These are phyloP conservation scores for Porphyrellus sp. DNA, from an alignment of 1,284 basidiomycete genomes.

Conservation along the genomic window DNA sequence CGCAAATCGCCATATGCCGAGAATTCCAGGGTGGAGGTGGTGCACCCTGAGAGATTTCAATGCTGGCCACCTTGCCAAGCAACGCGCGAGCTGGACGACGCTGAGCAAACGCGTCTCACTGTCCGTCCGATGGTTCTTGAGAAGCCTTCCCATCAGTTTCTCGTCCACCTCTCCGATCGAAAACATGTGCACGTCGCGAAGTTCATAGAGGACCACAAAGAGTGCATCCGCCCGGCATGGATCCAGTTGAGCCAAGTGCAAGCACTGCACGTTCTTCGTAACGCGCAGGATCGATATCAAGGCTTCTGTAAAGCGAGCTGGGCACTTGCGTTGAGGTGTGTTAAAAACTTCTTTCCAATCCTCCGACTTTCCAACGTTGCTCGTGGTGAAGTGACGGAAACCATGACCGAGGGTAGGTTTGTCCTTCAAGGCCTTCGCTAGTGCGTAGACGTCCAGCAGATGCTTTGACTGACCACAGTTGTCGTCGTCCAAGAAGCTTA, in stretches of 20 bases:
- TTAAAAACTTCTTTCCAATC: background rate
- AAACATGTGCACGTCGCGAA: conserved; percentile 11
- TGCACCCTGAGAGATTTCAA: conserved; percentile 12
- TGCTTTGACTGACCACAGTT: background rate
- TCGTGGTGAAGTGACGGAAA: conserved; percentile 20
- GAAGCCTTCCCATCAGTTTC: background rate
- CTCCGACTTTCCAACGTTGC: conserved; percentile 14
- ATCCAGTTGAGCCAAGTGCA: conserved; percentile 21
- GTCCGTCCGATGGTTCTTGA: background rate
- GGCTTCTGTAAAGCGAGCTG: conserved; percentile 18
- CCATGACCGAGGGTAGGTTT: conserved; percentile 7
- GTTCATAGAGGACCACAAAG: conserved; percentile 8
- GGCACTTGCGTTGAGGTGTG: background rate
- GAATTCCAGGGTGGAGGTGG: conserved; percentile 12
- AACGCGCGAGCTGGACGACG: conserved; percentile 21
- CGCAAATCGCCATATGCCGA: conserved; percentile 13
- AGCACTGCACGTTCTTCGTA: conserved; percentile 16
- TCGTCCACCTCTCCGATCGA: conserved; percentile 14
- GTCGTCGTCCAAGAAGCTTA: conserved; percentile 24
- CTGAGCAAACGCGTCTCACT: conserved; percentile 6
- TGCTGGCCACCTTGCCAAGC: conserved; percentile 15
- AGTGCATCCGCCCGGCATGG: conserved; percentile 11
- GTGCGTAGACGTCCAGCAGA: conserved; percentile 11
- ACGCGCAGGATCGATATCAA: conserved; percentile 18
- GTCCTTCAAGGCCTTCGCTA: conserved; percentile 13